Percentiles rank a stretch among this genome's conserved stretches.
These are phyloP conservation scores for Naganishia sp. DNA, from an alignment of 1,284 basidiomycete genomes.

Conservation along the genomic window DNA sequence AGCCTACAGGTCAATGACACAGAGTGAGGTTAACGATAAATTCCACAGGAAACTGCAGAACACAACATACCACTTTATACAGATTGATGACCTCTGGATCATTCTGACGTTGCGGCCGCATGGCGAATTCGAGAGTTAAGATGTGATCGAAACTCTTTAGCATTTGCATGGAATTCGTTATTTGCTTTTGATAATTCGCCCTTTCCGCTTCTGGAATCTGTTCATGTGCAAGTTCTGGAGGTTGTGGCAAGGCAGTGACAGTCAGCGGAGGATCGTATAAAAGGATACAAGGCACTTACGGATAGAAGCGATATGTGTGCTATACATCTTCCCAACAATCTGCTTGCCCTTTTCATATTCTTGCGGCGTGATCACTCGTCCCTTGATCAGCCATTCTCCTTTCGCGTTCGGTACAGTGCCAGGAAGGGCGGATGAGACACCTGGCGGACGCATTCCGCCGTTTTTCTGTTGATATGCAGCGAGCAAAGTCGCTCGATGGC, in stretches of 20 bases:
- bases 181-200: slow-evolving; percentile 25
- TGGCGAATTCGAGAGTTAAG: slow-evolving; percentile 20
- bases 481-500: slow-evolving; percentile 8
- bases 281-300: slow-evolving; percentile 5
- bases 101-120: slow-evolving; percentile 19
- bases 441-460: slow-evolving; percentile 14
- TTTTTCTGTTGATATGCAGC: slow-evolving; percentile 16
- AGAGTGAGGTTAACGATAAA: neutral
- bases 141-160: slow-evolving; percentile 23
- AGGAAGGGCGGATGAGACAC: neutral
- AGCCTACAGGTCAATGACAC: neutral
- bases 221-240: slow-evolving; percentile 9
- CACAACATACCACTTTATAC: slow-evolving; percentile 21
- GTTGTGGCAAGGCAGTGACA: neutral
- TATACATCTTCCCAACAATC: slow-evolving; percentile 19
- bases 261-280: neutral
- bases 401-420: slow-evolving; percentile 13
- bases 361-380: slow-evolving; percentile 19
- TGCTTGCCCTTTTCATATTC: slow-evolving; percentile 26
- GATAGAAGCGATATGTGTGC: slow-evolving; percentile 23
- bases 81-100: slow-evolving; percentile 19
- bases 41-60: neutral
- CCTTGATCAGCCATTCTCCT: slow-evolving; percentile 21
- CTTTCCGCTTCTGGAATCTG: slow-evolving; percentile 20
- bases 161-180: slow-evolving; percentile 22